A percentile compares a stretch with the other conserved stretches of the same genome.
Evolutionary conservation across 73 alveolate genomes (phyloP).

Genomic region (Paramecium octaurelia): DNA sequence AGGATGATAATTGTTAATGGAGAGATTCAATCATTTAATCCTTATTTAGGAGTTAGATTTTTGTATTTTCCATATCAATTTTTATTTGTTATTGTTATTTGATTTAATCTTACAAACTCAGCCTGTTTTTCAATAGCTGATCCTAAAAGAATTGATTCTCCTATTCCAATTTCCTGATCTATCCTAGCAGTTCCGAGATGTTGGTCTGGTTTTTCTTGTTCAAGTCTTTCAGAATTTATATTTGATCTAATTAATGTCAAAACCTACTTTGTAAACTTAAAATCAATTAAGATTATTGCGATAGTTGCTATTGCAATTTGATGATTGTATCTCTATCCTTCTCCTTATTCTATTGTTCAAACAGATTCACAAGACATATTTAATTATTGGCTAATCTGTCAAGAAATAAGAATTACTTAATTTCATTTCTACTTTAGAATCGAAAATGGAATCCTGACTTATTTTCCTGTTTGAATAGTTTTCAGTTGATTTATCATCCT

Average conservation of each 20-base stretch:
- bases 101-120: constrained; percentile 4
- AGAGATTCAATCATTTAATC: constrained; percentile 10
- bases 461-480: neutral
- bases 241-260: neutral
- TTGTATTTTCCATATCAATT: constrained; percentile 8
- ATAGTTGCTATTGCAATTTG: neutral
- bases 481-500: neutral
- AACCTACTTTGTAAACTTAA: neutral
- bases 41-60: neutral
- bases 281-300: neutral
- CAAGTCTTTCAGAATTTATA: neutral
- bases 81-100: neutral
- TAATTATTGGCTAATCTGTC: constrained; percentile 1
- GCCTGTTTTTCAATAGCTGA: neutral
- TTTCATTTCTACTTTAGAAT: neutral
- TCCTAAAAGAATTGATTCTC: neutral
- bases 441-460: neutral
- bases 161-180: neutral
- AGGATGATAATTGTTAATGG: neutral
- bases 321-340: neutral
- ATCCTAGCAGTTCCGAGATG: neutral
- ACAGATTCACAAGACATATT: neutral
- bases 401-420: neutral
- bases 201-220: neutral
- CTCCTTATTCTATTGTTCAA: neutral